phyloP scores from a whole-genome alignment of 371 early-diverging fungal genomes.

The Mortierella sp. region DNA sequence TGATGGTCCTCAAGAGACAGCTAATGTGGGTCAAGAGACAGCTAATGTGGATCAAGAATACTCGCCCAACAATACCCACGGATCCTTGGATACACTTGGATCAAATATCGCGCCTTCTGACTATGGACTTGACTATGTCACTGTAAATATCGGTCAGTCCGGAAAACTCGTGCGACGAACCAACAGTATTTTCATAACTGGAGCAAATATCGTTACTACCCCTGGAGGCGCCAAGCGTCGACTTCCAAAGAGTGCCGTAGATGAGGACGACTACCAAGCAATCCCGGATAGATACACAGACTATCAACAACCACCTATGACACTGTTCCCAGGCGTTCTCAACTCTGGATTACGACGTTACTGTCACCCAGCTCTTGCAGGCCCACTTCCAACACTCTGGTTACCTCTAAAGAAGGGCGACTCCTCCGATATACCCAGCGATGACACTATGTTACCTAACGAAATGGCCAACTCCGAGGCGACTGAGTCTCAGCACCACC shows the following conservation, averaged over 20 bases:
- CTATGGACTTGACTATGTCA: neutral
- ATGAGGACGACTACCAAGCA: slow-evolving; percentile 81
- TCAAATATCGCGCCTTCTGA: slow-evolving; percentile 12
- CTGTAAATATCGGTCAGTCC: neutral
- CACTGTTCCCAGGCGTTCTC: slow-evolving; percentile 76
- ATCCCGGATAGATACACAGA: slow-evolving; percentile 51
- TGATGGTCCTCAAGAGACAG: neutral
- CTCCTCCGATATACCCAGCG: neutral
- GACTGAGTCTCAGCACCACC: neutral
- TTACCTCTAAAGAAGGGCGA: slow-evolving; percentile 61
- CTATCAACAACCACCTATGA: slow-evolving; percentile 66
- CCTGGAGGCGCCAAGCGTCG: slow-evolving; percentile 23
- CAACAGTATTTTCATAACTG: neutral
- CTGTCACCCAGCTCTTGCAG: slow-evolving; percentile 78
- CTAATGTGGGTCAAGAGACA: neutral
- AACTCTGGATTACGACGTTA: slow-evolving; percentile 84
- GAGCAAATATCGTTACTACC: slow-evolving; percentile 6
- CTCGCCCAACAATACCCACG: neutral
- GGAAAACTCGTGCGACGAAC: neutral
- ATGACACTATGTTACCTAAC: neutral
- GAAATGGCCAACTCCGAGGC: neutral
- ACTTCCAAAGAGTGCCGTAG: slow-evolving; percentile 55
- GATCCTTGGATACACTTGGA: slow-evolving; percentile 19
- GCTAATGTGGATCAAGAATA: neutral
- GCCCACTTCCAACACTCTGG: slow-evolving; percentile 83